Conservation (phyloP, 164 flowering plant genomes). For the Vitis labrusca region DNA sequence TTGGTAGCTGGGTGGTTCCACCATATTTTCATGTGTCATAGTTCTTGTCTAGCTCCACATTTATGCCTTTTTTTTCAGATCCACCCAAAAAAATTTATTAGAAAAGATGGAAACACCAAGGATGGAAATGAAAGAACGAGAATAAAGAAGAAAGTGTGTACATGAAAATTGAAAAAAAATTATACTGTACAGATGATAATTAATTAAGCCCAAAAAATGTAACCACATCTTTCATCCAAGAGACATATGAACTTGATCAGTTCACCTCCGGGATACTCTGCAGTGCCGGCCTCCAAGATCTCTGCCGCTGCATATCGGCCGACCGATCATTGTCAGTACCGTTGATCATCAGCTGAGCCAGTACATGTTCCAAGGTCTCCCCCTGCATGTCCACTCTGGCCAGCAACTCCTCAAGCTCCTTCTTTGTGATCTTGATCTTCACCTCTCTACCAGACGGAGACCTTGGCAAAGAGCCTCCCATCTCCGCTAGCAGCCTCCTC, state of each 20-base stretch:
- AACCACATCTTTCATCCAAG: too few relatives aligned
- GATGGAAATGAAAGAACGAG: too few relatives aligned
- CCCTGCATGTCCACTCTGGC: slow-evolving; percentile 10
- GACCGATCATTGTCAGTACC: not conserved
- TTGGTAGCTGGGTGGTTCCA: not conserved
- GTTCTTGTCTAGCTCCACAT: too few relatives aligned
- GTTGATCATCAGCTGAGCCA: slow-evolving; percentile 7
- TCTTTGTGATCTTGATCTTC: slow-evolving; percentile 35
- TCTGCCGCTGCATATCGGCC: slow-evolving; percentile 12
- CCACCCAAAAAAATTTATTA: too few relatives aligned
- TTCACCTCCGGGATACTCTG: slow-evolving; percentile 42
- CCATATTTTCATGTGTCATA: not conserved
- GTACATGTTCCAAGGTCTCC: slow-evolving; percentile 15
- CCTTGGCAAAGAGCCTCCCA: not conserved
- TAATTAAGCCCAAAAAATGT: too few relatives aligned
- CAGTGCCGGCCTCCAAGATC: slow-evolving; percentile 39
- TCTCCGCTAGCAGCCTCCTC: slow-evolving; percentile 9
- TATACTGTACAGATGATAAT: too few relatives aligned
- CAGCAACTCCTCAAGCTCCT: slow-evolving; percentile 29
- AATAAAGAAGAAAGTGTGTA: too few relatives aligned
- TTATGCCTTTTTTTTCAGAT: too few relatives aligned
- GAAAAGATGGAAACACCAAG: too few relatives aligned
- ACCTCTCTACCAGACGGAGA: slow-evolving; percentile 18
- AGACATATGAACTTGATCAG: not conserved
- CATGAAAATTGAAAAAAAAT: too few relatives aligned